Evolutionary conservation across 805 yeast genomes (phyloP).

Genomic region (Nakazawaea siamensis): DNA sequence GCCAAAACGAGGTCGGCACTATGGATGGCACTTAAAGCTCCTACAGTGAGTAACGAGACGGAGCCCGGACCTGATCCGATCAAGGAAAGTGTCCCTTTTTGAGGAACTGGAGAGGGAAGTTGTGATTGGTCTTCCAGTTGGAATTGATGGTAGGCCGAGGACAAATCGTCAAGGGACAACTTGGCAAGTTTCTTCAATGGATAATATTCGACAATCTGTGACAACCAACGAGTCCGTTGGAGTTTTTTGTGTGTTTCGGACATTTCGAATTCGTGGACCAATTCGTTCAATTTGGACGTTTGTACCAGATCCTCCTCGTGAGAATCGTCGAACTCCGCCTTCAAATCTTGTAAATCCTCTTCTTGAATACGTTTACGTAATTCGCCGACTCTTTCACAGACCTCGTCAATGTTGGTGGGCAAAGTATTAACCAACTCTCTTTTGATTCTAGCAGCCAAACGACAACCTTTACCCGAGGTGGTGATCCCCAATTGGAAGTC

Average conservation of each 20-base stretch:
- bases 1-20: conserved; percentile 81
- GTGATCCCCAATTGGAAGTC: conserved; percentile 76
- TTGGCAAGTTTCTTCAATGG: conserved; percentile 62
- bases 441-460: conserved; percentile 71
- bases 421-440: conserved; percentile 60
- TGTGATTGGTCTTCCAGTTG: not conserved
- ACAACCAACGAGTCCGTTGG: conserved; percentile 73
- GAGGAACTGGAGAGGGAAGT: conserved; percentile 11
- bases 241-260: conserved; percentile 40
- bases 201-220: conserved; percentile 85
- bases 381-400: conserved; percentile 62
- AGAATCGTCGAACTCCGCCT: conserved; percentile 31
- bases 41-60: conserved; percentile 70
- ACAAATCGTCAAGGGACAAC: conserved; percentile 51
- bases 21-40: conserved; percentile 74
- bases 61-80: conserved; percentile 96
- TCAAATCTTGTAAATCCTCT: conserved; percentile 33
- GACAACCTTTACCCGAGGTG: conserved; percentile 86
- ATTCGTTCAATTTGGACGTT: conserved; percentile 46
- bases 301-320: conserved; percentile 68
- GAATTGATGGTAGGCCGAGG: conserved; percentile 27
- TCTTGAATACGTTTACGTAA: conserved; percentile 48
- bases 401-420: conserved; percentile 62
- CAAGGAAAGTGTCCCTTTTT: conserved; percentile 58
- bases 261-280: conserved; percentile 54